Evolutionary conservation across 2,329 filamentous ascomycete species (phyloP), one percentile per base, ranked within the genome.

Genomic region (Colletotrichum sojae): DNA sequence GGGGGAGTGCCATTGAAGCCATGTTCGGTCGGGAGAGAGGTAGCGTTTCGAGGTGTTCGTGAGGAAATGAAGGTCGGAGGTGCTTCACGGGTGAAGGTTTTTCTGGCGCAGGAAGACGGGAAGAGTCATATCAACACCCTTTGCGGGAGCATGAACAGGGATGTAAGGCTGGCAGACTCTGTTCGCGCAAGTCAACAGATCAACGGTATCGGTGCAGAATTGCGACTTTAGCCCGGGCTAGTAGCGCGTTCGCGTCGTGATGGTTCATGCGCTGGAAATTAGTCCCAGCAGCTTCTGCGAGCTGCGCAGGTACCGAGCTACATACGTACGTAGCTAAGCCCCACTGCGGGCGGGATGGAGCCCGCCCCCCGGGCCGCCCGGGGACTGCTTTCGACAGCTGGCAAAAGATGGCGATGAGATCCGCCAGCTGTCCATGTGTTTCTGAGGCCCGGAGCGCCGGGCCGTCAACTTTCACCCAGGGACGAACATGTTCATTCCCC

Each of bases 221-320:
- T 46, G 51, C 36, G 36, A 61, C 62, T 67, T n/a, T 52, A 18
- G 22, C 18, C n/a, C 18, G 18, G 43, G 22, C 20, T 16, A 9
- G 18, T 9, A 40, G 63, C 67, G 67, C 67, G 62, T 61, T 67
- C 67, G 67, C 62, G 67, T 66, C 62, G 67, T 66, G 67, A 67
- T 51, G 51, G 51, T 67, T 69, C 51, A 69, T 69, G 67, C 67
- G 25, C 51, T 69, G 45, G 67, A 69, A 66, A 69, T 69, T 69
- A 58, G 22, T 54, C 31, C 27, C 53, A 40, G 46, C 46, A 20
- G 31, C 31, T 36, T 36, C 31, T 36, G 31, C 31, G 8, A 36
- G 8, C 31, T 36, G 10, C 8, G 31, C 2, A 36, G 31, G 31
- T 36, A 36, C 31, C 31, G 8, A 8, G 31, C 2, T 12, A 36